Conservation (phyloP, 2,329 filamentous ascomycete species). For the Purpureocillium takamizusanense region DNA sequence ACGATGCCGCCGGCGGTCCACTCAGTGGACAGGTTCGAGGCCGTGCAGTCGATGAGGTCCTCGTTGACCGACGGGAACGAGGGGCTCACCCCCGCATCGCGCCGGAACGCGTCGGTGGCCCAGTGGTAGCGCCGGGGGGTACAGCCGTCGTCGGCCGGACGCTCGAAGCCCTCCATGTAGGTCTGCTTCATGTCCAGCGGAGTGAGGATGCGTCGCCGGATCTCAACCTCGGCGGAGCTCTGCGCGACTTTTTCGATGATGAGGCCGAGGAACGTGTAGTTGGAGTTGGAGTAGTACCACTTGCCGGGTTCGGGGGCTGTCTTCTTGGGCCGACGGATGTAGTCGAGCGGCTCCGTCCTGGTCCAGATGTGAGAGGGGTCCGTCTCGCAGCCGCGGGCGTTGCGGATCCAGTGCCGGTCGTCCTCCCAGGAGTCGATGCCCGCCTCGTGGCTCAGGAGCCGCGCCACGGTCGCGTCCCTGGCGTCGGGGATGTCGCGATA, state of each 20-base stretch:
- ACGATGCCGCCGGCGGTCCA: slow-evolving; percentile 9
- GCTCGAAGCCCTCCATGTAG: slow-evolving; percentile 7
- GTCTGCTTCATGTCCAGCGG: slow-evolving; percentile 5
- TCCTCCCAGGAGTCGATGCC: slow-evolving; percentile 10
- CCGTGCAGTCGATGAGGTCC: slow-evolving; percentile 6
- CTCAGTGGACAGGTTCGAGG: slow-evolving; percentile 7
- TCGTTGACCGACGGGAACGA: slow-evolving; percentile 4
- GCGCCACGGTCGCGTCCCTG: slow-evolving; percentile 1
- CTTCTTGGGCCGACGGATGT: slow-evolving; percentile 7
- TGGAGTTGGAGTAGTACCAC: slow-evolving; percentile 8
- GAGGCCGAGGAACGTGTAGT: slow-evolving; percentile 8
- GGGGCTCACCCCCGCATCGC: slow-evolving; percentile 4
- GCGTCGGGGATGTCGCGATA: slow-evolving; percentile 6
- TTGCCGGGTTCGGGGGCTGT: slow-evolving; percentile 6
- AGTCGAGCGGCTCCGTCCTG: slow-evolving; percentile 7
- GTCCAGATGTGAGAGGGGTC: slow-evolving; percentile 5
- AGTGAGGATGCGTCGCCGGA: slow-evolving; percentile 4
- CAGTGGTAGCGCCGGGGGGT: slow-evolving; percentile 6
- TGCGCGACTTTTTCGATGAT: slow-evolving; percentile 5
- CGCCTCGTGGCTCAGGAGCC: slow-evolving; percentile 5
- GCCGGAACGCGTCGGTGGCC: slow-evolving; percentile 5
- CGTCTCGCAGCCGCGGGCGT: slow-evolving; percentile 5
- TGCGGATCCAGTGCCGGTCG: slow-evolving; percentile 5
- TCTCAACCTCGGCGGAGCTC: slow-evolving; percentile 5
- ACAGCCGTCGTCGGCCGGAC: background rate